Evolutionary conservation across 352 stramenopile species (phyloP).

Genomic region (Pythium insidiosum): DNA sequence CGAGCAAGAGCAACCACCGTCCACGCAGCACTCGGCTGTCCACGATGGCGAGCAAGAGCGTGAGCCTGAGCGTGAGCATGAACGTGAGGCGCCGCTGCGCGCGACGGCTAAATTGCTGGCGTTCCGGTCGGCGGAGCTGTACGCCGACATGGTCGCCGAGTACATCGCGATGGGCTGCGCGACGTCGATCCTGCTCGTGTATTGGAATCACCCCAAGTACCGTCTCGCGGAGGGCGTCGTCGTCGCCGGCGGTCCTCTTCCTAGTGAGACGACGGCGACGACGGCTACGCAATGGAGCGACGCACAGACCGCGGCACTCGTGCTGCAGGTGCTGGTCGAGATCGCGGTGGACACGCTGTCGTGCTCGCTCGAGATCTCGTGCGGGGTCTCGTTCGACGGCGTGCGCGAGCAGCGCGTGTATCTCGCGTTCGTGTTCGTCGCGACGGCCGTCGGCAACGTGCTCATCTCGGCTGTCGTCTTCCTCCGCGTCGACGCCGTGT

Average conservation of each 20-base stretch:
- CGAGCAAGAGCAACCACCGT: too few relatives aligned
- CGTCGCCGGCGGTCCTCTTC: too few relatives aligned
- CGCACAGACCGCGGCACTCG: neutral
- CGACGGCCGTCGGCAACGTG: neutral
- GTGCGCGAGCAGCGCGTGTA: neutral
- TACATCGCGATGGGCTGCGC: constrained; percentile 34
- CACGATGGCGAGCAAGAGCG: neutral
- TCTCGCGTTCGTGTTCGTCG: neutral
- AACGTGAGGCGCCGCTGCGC: neutral
- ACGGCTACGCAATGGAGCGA: neutral
- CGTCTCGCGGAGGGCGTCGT: too few relatives aligned
- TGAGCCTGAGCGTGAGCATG: neutral
- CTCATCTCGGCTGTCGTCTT: too few relatives aligned
- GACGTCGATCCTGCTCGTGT: constrained; percentile 22
- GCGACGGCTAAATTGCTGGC: neutral
- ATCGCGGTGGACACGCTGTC: neutral
- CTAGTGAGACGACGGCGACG: neutral
- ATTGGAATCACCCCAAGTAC: constrained; percentile 21
- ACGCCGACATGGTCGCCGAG: constrained; percentile 24
- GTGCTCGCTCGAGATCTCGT: neutral
- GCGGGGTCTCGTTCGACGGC: neutral
- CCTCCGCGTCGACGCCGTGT: too few relatives aligned
- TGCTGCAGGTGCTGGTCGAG: neutral
- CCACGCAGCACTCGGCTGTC: constrained; percentile 1
- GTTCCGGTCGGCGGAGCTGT: constrained; percentile 1